Percentiles rank a stretch among this genome's conserved stretches.
Evolutionary conservation across 1,284 basidiomycete species (phyloP).

Genomic region (Taiwanofungus camphoratus): DNA sequence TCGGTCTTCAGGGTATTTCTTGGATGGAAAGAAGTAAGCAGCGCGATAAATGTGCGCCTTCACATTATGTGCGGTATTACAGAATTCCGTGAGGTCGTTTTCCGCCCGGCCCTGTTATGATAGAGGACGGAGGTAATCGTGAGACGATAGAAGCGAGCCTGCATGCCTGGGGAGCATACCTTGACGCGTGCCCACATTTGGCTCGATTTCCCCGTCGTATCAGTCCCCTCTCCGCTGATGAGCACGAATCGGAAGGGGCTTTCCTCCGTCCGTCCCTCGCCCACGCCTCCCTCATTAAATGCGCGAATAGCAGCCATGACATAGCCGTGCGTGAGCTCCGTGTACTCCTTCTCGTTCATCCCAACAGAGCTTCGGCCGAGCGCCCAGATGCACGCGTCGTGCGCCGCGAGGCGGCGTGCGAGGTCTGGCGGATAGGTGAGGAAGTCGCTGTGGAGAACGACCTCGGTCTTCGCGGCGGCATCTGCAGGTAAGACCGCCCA

Average conservation of each 20-base stretch:
- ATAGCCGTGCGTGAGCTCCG: slow-evolving; percentile 32
- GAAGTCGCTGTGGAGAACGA: slow-evolving; percentile 32
- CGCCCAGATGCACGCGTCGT: slow-evolving; percentile 39
- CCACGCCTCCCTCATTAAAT: slow-evolving; percentile 27
- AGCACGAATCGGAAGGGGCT: slow-evolving; percentile 31
- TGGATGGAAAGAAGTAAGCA: slow-evolving; percentile 28
- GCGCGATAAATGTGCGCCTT: slow-evolving; percentile 25
- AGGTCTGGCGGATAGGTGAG: slow-evolving; percentile 29
- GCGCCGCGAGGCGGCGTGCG: slow-evolving; percentile 25
- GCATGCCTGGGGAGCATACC: slow-evolving; percentile 16
- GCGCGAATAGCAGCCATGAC: slow-evolving; percentile 28
- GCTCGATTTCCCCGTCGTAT: slow-evolving; percentile 25
- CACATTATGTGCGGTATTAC: slow-evolving; percentile 17
- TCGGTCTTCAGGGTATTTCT: slow-evolving; percentile 25
- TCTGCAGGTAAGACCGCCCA: slow-evolving; percentile 30
- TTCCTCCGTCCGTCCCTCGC: slow-evolving; percentile 15
- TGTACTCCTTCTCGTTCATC: slow-evolving; percentile 33
- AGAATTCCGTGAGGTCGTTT: slow-evolving; percentile 21
- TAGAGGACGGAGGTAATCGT: too few relatives aligned
- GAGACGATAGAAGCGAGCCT: background rate
- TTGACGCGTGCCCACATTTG: slow-evolving; percentile 31
- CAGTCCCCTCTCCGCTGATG: slow-evolving; percentile 29
- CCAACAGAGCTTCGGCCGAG: slow-evolving; percentile 29
- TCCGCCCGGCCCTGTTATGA: slow-evolving; percentile 26
- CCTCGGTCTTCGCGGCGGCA: slow-evolving; percentile 26